Conservation (phyloP, 1,284 basidiomycete genomes). For the Melampsora larici-populina region DNA sequence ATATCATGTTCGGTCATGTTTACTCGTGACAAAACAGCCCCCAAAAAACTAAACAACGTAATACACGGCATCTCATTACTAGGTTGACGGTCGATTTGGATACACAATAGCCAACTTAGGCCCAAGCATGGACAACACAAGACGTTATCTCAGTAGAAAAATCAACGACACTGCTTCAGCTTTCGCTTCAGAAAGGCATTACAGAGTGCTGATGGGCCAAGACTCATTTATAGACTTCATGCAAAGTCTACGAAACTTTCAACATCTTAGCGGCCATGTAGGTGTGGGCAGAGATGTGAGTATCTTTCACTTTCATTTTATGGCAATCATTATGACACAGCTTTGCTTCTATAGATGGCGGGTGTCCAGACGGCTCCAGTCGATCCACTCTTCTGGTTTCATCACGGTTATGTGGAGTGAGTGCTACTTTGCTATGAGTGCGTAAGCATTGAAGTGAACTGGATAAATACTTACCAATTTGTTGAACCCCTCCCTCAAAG, state of each 20-base stretch:
- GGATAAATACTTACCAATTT: neutral
- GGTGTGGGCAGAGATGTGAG: constrained; percentile 14
- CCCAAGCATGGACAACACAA: constrained; percentile 7
- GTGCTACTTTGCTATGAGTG: neutral
- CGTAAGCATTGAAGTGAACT: neutral
- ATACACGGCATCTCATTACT: neutral
- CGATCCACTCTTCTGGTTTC: constrained; percentile 15
- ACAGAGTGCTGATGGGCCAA: constrained; percentile 2
- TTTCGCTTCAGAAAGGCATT: constrained; percentile 15
- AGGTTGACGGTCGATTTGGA: neutral
- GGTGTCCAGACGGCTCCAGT: constrained; percentile 35
- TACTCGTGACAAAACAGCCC: too few species aligned
- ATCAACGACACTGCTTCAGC: constrained; percentile 40
- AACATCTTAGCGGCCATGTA: constrained; percentile 25
- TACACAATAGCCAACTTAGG: constrained; percentile 13
- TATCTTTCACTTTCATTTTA: neutral
- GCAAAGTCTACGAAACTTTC: constrained; percentile 16
- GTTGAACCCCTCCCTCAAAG: too few species aligned
- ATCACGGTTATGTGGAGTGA: constrained; percentile 38
- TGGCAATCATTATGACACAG: neutral
- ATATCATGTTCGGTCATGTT: too few species aligned
- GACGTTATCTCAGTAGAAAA: constrained; percentile 3
- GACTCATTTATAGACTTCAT: constrained; percentile 18
- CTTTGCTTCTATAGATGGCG: neutral
- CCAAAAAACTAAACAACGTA: too few species aligned